Base-by-base conservation (phyloP, 1,139 yeast genomes). In the Hemisphaericaspora xylofermentans region DNA sequence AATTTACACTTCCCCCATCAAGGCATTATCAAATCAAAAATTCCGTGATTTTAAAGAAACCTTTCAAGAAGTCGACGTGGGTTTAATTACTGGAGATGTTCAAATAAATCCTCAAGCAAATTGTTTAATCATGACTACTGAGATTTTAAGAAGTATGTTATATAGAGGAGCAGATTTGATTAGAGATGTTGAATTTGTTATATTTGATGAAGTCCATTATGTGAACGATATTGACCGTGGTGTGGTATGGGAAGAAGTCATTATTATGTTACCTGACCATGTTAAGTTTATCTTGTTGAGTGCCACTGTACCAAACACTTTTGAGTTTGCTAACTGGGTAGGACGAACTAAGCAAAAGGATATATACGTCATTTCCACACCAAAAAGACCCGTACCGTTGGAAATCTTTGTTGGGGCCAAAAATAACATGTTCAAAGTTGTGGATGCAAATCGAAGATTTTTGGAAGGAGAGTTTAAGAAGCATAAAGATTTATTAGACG, bases 211-310 rank as follows among this genome's bases (percentile, higher is more conserved):
- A 63, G 98, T 93, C 3, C 99, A 93, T 64, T 93, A 93, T 59
- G 96, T 93, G 56, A 89, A 93, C 57, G 99, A 93, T 66, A 86
- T 88, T 44, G 96, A 89, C 56, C 79, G 99, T 61, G 99, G 99
- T 58, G 98, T 93, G 26, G 99, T 93, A 6, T 93, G 99, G 99
- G 99, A 93, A 65, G 99, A 93, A 62, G 96, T 94, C 7, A 93
- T 93, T 46, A 93, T 93, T 51, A 82, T 93, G 88, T 71, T 93
- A 35, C 99, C 99, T 1, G 97, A 91, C 49, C 95, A 91, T 62
- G 95, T 93, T 40, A 89, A 88, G 53, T 86, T 86, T 56, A 88
- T 91, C 45, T 70, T 91, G 41, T 67, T 91, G 33, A 89, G 97
- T 3, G 98, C 98, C 2, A 93, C 99, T 0, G 97, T 93, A 10